A percentile compares a stretch with the other conserved stretches of the same genome.
These are phyloP conservation scores for Liriodendron chinense DNA, from an alignment of 164 flowering plant genomes.

Conservation along the genomic window DNA sequence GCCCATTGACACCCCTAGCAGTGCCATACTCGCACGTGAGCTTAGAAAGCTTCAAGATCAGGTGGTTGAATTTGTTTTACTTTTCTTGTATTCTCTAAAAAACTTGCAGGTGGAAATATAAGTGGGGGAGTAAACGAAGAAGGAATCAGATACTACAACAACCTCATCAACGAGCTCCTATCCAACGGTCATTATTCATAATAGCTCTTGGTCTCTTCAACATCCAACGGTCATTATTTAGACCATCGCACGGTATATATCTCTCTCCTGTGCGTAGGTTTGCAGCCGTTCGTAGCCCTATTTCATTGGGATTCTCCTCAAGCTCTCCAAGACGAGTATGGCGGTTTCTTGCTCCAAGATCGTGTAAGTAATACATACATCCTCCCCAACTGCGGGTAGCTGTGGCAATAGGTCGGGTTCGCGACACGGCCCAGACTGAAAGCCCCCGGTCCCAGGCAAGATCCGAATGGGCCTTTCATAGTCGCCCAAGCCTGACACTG, in stretches of 20 bases:
- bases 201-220: background rate
- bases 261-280: background rate
- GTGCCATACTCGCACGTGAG: too few relatives aligned
- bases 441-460: too few relatives aligned
- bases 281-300: constrained; percentile 20
- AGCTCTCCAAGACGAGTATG: constrained; percentile 23
- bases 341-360: constrained; percentile 17
- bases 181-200: constrained; percentile 14
- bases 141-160: constrained; percentile 34
- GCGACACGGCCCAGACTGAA: too few relatives aligned
- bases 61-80: too few relatives aligned
- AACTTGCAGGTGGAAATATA: constrained; percentile 19
- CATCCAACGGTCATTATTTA: constrained; percentile 13
- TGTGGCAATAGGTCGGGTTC: too few relatives aligned
- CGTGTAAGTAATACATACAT: constrained; percentile 16
- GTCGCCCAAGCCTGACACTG: too few relatives aligned
- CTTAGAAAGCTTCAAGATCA: too few relatives aligned
- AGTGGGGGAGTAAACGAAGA: constrained; percentile 24
- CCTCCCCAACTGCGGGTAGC: too few relatives aligned
- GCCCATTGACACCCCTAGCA: too few relatives aligned
- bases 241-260: background rate
- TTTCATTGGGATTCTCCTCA: constrained; percentile 33
- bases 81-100: too few relatives aligned
- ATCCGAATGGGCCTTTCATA: too few relatives aligned
- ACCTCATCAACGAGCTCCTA: constrained; percentile 33